phyloP scores from a whole-genome alignment of 352 stramenopile species.

The Globisporangium middletonii region DNA sequence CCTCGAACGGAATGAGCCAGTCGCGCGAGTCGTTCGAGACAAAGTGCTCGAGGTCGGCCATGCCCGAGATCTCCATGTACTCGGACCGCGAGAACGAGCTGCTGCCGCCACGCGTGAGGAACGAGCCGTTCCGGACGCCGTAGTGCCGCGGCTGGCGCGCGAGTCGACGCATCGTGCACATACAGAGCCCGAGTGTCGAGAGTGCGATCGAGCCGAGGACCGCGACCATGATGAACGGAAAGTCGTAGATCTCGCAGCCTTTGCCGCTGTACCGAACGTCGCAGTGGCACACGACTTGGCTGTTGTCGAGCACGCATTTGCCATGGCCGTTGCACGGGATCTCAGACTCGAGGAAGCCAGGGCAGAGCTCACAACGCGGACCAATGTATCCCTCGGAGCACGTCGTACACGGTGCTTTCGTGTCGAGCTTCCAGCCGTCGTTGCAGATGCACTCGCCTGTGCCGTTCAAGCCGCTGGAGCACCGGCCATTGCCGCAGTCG shows the following conservation, averaged over 20 bases:
- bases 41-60: slow-evolving; percentile 85
- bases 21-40: slow-evolving; percentile 83
- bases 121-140: slow-evolving; percentile 12
- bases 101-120: slow-evolving; percentile 37
- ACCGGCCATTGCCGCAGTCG: slow-evolving; percentile 73
- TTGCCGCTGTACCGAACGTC: slow-evolving; percentile 68
- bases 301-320: slow-evolving; percentile 46
- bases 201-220: slow-evolving; percentile 74
- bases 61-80: slow-evolving; percentile 83
- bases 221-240: slow-evolving; percentile 76
- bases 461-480: slow-evolving; percentile 68
- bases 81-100: slow-evolving; percentile 60
- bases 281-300: slow-evolving; percentile 56
- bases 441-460: slow-evolving; percentile 76
- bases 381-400: slow-evolving; percentile 79
- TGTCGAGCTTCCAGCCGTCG: slow-evolving; percentile 60
- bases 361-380: slow-evolving; percentile 58
- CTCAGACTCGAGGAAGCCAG: slow-evolving; percentile 67
- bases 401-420: slow-evolving; percentile 57
- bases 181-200: slow-evolving; percentile 79
- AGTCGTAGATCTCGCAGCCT: slow-evolving; percentile 82
- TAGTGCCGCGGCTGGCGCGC: slow-evolving; percentile 54
- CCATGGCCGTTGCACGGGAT: slow-evolving; percentile 68
- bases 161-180: slow-evolving; percentile 81
- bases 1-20: slow-evolving; percentile 89